Evolutionary conservation across 495 filamentous ascomycete species (phyloP), one percentile per base, ranked within the genome.

Genomic region (Neurospora sp.): DNA sequence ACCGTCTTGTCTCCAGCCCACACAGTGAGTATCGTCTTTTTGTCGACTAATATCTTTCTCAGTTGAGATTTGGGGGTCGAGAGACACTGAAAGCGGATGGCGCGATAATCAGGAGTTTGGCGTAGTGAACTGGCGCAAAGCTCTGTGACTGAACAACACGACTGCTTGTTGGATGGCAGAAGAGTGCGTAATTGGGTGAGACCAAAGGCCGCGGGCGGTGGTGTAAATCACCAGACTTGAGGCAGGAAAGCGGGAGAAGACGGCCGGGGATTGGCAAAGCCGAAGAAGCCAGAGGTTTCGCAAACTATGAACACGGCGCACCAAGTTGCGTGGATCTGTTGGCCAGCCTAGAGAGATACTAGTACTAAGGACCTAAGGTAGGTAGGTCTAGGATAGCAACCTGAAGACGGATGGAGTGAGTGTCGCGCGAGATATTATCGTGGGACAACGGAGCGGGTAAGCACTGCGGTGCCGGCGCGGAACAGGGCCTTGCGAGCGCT

Each of bases 361-460:
- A 53, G 46, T 14, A 53, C 46, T 27, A 27, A 14, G 5, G 22
- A 53, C 46, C 46, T 6, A 53, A 14, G 20, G 10, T 53, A 53
- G 10, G 20, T 61, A 61, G 27, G 22, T 61, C 53, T 61, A 9
- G 14, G 48, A 27, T 27, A 3, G 27, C 2, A 31, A 31, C 27
- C 27, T 22, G 14, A 65, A 65, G 11, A 35, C 31, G 53, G 11
- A 35, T 35, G 53, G 27, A 35, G 53, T 9, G 53, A 16, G 53
- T 35, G 53, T 14, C 53, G 53, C 14, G 74, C 73, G 71, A 73
- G 70, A 70, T 73, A 73, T 74, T 73, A 68, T 76, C 71, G 76
- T 78, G 68, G 71, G 70, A 73, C 73, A 72, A 65, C 68, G 70
- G 37, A 48, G 71, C 68, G 38, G 69, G 35, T 73, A 71, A 73